Evolutionary conservation across 495 filamentous ascomycete species (phyloP), one percentile per base, ranked within the genome.

Genomic region (Pseudoneurospora amorphoporcata): DNA sequence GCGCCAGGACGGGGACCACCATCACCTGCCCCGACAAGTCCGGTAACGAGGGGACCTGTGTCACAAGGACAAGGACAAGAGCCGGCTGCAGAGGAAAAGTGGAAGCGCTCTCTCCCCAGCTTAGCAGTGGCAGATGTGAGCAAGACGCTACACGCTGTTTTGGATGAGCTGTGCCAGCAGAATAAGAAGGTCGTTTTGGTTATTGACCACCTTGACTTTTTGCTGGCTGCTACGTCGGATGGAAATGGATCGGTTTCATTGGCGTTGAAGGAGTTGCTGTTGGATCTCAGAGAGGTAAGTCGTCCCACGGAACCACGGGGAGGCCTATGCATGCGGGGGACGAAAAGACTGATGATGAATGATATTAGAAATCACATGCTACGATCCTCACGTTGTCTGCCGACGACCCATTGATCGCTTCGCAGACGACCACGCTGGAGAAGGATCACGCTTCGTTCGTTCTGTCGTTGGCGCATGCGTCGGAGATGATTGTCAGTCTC

Each of bases 381-480:
- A 88, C 86, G 4, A 81, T 97, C 23, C 45, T 95, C 45, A 88
- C 90, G 3, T 71, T 92, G n/a, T 84, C 88, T 69, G 89, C 91
- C 40, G 92, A 94, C 76, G 86, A 86, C 6, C 87, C 92, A 7
- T 82, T 97, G 41, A 83, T 96, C 47, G 76, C 83, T 76, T 75
- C 79, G 58, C 82, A 85, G 77, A 74, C 79, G 32, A 90, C 92
- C n/a, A 85, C 89, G 4, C 78, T 95, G 40, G 91, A 93, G 76
- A 84, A 85, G 43, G 86, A 90, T 69, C 91, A 94, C 79, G 86
- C 92, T 9, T 85, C 89, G 39, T 89, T 97, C 69, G 83, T 90
- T 47, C 80, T 92, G 71, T 86, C 85, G 3, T 74, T 92, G 76
- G 92, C 90, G n/a, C 93, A 97, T 80, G 84, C 89, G 76, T 93